These are phyloP conservation scores for Hypomyces rosellus DNA, from an alignment of 2,329 filamentous ascomycete species.

Conservation along the genomic window DNA sequence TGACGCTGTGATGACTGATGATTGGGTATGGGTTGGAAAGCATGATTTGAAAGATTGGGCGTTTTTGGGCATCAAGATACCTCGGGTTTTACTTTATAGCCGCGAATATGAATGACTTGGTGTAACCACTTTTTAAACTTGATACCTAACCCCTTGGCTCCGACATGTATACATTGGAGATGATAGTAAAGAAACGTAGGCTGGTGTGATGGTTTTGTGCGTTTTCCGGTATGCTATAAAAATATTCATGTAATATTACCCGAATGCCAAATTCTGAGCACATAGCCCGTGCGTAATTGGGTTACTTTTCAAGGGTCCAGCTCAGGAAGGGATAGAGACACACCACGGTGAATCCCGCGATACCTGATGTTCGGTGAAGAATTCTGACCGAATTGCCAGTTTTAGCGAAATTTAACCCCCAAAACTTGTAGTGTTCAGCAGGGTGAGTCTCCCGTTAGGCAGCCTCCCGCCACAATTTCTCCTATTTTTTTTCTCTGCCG, in stretches of 20 bases:
- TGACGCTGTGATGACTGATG: conserved; percentile 23
- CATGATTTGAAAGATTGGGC: conserved; percentile 9
- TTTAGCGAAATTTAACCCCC: conserved; percentile 18
- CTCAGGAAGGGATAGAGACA: neutral
- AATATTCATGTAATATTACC: too few relatives aligned
- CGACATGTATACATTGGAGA: too few relatives aligned
- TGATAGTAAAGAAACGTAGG: too few relatives aligned
- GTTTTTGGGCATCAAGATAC: conserved; percentile 13
- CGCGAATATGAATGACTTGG: too few relatives aligned
- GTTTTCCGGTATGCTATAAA: too few relatives aligned
- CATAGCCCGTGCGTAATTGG: too few relatives aligned
- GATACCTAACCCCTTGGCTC: too few relatives aligned
- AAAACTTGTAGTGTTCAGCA: conserved; percentile 3
- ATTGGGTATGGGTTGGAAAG: conserved; percentile 13
- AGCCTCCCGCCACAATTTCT: conserved; percentile 1
- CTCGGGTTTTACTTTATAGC: neutral
- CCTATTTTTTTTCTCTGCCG: conserved; percentile 8
- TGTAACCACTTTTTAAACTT: too few relatives aligned
- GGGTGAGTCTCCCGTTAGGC: conserved; percentile 5
- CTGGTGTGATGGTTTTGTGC: too few relatives aligned
- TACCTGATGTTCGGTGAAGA: neutral
- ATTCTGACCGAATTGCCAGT: conserved; percentile 4
- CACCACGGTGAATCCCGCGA: conserved; percentile 5
- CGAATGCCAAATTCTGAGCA: too few relatives aligned
- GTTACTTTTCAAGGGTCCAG: too few relatives aligned